Evolutionary conservation across 352 stramenopile genomes (phyloP), one percentile per base, ranked within the genome.

Genomic region (Pythium rishiriense): DNA sequence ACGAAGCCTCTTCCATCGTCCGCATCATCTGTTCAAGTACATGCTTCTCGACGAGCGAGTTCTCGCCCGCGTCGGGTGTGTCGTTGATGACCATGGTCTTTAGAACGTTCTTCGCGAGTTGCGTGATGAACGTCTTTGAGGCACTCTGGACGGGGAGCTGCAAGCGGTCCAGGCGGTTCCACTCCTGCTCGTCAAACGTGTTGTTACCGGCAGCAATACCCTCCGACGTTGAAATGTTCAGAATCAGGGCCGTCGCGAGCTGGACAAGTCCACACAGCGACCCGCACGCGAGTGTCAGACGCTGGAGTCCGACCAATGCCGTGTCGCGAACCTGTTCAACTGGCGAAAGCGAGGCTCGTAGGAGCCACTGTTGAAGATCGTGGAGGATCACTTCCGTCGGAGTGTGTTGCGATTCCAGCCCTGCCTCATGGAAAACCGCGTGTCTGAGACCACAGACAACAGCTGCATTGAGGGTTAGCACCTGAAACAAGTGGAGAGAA

Each of bases 261-360:
- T 91, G 79, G 21, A 96, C 31, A 8, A 96, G 64, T 7, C 83
- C 83, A 55, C 86, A 95, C 11, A 96, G 69, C 4, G 87, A 96
- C 14, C 87, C 87, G 12, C 83, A 94, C 28, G 83, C 80, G 8
- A 96, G 74, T 21, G 78, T 70, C 25, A 96, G 31, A 22, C 73
- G 78, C 45, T 93, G 72, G 1, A 94, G 66, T 17, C 78, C 82
- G 53, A 82, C 51, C 9, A 93, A 60, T 0, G 85, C 79, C 4
- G 88, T 72, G 53, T 92, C 80, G 31, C 87, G 81, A 9, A 93
- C 67, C 25, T 78, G 66, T 31, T 66, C 43, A 1, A 69, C 67
- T 4, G 68, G 39, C 11, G 84, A 94, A 7, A 82, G 57, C 7
- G 84, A 80, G 11, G 84, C 83, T 39, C 80, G 54, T 19, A 89